Evolutionary conservation across 805 yeast species (phyloP).

Genomic region (Maudiozyma saulgeensis): DNA sequence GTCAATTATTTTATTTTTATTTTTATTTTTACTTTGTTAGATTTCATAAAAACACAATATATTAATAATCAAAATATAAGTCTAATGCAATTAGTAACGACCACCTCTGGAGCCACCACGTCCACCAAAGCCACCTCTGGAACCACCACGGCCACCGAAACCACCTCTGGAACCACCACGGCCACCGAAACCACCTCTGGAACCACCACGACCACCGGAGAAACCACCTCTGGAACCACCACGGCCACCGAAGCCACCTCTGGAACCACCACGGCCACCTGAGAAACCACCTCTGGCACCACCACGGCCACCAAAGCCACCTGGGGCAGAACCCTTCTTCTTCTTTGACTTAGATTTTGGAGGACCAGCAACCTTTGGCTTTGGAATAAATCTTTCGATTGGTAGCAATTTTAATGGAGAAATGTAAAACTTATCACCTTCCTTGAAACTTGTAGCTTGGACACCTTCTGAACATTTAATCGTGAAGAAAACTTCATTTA

Average conservation of each 20-base stretch:
- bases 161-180: slow-evolving; percentile 35
- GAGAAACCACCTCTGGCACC: slow-evolving; percentile 34
- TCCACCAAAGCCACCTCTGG: slow-evolving; percentile 29
- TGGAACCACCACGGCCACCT: slow-evolving; percentile 39
- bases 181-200: slow-evolving; percentile 28
- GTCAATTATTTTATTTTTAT: neutral
- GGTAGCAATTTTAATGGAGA: slow-evolving; percentile 94
- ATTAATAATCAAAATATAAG: neutral
- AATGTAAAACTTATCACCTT: slow-evolving; percentile 92
- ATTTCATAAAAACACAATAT: neutral
- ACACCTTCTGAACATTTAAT: slow-evolving; percentile 95
- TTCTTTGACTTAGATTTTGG: slow-evolving; percentile 65
- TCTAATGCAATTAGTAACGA: neutral
- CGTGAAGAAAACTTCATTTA: slow-evolving; percentile 96
- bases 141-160: slow-evolving; percentile 30
- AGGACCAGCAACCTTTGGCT: slow-evolving; percentile 83
- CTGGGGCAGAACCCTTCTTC: slow-evolving; percentile 41
- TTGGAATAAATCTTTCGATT: slow-evolving; percentile 91
- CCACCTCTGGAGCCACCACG: slow-evolving; percentile 29
- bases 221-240: slow-evolving; percentile 32
- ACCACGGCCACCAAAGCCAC: slow-evolving; percentile 37
- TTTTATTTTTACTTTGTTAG: neutral
- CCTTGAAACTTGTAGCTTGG: slow-evolving; percentile 84
- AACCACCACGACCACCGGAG: slow-evolving; percentile 38
- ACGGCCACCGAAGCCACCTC: slow-evolving; percentile 39